Evolutionary conservation across 2,329 filamentous ascomycete species (phyloP).

Genomic region (Pseudocercospora fijiensis): DNA sequence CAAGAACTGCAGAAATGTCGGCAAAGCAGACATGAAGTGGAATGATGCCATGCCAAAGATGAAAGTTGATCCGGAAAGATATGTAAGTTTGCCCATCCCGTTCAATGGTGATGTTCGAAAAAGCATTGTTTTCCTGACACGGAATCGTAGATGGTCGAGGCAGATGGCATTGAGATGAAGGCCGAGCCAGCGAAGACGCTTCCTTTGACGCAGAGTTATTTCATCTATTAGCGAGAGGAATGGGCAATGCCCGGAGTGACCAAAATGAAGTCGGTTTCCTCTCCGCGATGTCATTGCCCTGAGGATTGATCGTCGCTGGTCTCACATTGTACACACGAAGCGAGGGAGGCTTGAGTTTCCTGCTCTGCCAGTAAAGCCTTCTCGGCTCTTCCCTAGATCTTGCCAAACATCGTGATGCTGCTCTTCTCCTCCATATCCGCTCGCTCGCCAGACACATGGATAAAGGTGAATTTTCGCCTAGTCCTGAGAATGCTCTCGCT

Average conservation of each 20-base stretch:
- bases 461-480: constrained; percentile 63
- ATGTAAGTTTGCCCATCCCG: constrained; percentile 50
- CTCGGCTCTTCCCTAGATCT: constrained; percentile 69
- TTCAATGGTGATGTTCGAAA: neutral
- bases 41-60: constrained; percentile 83
- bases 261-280: constrained; percentile 11
- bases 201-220: constrained; percentile 75
- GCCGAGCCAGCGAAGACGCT: constrained; percentile 70
- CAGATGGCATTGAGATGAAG: constrained; percentile 71
- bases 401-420: constrained; percentile 61
- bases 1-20: constrained; percentile 68
- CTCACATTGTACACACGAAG: constrained; percentile 60
- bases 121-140: constrained; percentile 22
- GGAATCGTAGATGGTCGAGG: constrained; percentile 63
- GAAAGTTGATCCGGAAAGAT: constrained; percentile 88
- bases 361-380: constrained; percentile 55
- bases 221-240: constrained; percentile 54
- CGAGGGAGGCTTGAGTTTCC: constrained; percentile 43
- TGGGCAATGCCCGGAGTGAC: neutral
- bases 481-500: constrained; percentile 57
- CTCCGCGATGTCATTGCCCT: constrained; percentile 27
- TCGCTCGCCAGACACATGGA: constrained; percentile 67
- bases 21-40: constrained; percentile 87
- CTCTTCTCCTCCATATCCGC: constrained; percentile 58
- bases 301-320: constrained; percentile 59